These are phyloP conservation scores for Xylaria curta DNA, from an alignment of 495 filamentous ascomycete genomes.

Conservation along the genomic window DNA sequence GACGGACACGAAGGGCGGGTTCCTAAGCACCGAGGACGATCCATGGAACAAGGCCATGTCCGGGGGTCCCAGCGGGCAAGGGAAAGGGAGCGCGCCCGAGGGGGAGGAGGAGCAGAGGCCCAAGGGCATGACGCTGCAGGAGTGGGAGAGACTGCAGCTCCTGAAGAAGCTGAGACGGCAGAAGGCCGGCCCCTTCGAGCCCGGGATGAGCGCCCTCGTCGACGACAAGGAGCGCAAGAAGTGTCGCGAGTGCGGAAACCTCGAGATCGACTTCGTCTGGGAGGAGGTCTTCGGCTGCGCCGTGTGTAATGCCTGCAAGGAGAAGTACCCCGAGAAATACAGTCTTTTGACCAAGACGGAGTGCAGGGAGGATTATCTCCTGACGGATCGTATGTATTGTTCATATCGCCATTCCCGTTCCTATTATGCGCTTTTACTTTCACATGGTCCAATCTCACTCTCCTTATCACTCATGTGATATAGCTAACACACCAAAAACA, in stretches of 20 bases:
- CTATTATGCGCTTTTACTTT: neutral
- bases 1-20: slow-evolving; percentile 96
- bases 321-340: slow-evolving; percentile 89
- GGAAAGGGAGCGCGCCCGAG: slow-evolving; percentile 33
- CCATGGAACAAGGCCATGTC: slow-evolving; percentile 83
- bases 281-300: slow-evolving; percentile 62
- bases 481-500: slow-evolving; percentile 38
- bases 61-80: slow-evolving; percentile 36
- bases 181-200: slow-evolving; percentile 85
- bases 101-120: slow-evolving; percentile 64
- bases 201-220: slow-evolving; percentile 74
- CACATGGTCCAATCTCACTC: no score
- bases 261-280: slow-evolving; percentile 96
- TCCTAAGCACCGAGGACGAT: slow-evolving; percentile 86
- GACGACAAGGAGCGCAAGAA: slow-evolving; percentile 67
- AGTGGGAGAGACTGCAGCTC: slow-evolving; percentile 87
- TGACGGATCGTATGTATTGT: slow-evolving; percentile 80
- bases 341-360: slow-evolving; percentile 96
- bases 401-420: no score
- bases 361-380: slow-evolving; percentile 89
- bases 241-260: slow-evolving; percentile 80
- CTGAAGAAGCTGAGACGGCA: slow-evolving; percentile 70
- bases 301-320: slow-evolving; percentile 59
- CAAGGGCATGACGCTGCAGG: slow-evolving; percentile 80
- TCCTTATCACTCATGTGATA: neutral